Percentiles rank a stretch among this genome's conserved stretches.
Evolutionary conservation across 176 grass and related monocot genomes (phyloP).

Genomic region (Neostapfia colusana): DNA sequence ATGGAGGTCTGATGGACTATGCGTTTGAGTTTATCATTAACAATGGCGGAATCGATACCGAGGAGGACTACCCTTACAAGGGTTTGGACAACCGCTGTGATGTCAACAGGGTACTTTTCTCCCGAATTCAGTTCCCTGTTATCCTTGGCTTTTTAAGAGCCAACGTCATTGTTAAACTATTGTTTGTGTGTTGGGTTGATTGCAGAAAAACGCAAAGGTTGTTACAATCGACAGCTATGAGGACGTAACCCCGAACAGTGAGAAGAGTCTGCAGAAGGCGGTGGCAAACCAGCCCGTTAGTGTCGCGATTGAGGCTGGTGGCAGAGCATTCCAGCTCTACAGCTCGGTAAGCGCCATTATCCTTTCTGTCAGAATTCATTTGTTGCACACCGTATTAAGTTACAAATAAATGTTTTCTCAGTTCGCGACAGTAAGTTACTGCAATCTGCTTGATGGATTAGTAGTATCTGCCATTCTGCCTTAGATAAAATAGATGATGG

Average conservation of each 20-base stretch:
- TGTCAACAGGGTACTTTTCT: constrained; percentile 51
- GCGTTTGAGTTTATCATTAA: constrained; percentile 83
- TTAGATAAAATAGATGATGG: not conserved
- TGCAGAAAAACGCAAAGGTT: constrained; percentile 81
- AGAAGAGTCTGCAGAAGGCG: constrained; percentile 72
- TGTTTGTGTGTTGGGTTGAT: not conserved
- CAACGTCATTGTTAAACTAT: not conserved
- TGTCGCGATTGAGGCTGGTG: constrained; percentile 76
- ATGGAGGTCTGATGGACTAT: constrained; percentile 91
- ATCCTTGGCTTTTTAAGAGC: not conserved
- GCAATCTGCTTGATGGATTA: not conserved
- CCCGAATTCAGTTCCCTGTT: not conserved
- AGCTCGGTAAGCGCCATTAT: constrained; percentile 48
- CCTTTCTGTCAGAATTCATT: not conserved
- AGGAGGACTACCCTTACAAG: constrained; percentile 76
- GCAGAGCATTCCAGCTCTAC: constrained; percentile 78
- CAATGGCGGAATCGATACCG: constrained; percentile 68
- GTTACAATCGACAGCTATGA: constrained; percentile 72
- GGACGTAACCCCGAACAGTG: constrained; percentile 62
- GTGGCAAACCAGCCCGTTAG: constrained; percentile 74
- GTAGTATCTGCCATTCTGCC: not conserved
- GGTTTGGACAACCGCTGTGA: constrained; percentile 53
- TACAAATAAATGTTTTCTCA: not conserved
- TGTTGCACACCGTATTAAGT: not conserved
- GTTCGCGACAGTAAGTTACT: not conserved